Base-by-base conservation (phyloP, 768 basidiomycete species). In the Agaricus subrufescens region DNA sequence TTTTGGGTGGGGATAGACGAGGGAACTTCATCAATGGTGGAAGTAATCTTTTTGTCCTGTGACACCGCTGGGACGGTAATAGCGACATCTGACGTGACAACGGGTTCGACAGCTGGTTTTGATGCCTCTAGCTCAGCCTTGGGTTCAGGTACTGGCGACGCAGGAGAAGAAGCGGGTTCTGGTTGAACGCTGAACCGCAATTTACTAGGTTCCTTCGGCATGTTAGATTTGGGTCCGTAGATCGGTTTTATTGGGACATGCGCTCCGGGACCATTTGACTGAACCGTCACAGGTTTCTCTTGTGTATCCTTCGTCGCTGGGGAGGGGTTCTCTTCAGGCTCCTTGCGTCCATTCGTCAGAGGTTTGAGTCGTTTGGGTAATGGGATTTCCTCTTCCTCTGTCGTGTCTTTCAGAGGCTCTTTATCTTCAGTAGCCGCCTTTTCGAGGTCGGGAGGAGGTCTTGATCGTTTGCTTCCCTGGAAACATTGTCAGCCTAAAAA, bases 121-220 rank as follows among this genome's bases (percentile, higher is more conserved):
- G 63, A 44, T 15, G 50, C 31, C 4, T 63, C 46, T 15, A 67
- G 60, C 8, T 60, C 47, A 7, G 62, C 48, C 31, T 58, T 61
- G 3, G 65, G 61, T 1, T 65, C 54, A 26, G 70, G 62, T 15
- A 69, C 61, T 27, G 71, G 60, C 1, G 71, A 61, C 15, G 68
- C 56, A n/a, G 68, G 54, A 30, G 71, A 62, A 11, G 72, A 65
- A 27, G 63, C 60, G 27, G 61, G 54, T n/a, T 86, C 86, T 2
- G 81, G 78, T 46, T 83, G 81, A 67, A 86, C 82, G 61, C 87
- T 88, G 62, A 78, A 86, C 27, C 89, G 81, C 55, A 91, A 74
- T 64, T 90, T 91, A 57, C 89, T 90, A 2, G 89, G 88, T 54
- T 88, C 86, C 64, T 84, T 88, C 1, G 89, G 89, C 8, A 78